These are phyloP conservation scores for Pythium catenulatum DNA, from an alignment of 352 stramenopile genomes.

Conservation along the genomic window DNA sequence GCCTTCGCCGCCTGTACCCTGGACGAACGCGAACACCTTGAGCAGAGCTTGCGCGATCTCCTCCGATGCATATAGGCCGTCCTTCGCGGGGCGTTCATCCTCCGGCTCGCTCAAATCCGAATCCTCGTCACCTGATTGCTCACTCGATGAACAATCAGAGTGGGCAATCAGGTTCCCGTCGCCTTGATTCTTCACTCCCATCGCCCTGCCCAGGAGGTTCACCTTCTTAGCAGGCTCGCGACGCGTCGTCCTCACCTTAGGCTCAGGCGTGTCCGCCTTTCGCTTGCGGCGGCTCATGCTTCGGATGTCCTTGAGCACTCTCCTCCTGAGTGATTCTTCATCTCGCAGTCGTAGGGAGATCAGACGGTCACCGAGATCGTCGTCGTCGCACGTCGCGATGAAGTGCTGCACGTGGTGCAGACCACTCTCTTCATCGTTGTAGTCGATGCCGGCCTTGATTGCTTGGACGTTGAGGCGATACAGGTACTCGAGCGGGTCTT, in stretches of 20 bases:
- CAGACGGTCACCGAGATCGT: background rate
- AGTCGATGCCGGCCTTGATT: slow-evolving; percentile 9
- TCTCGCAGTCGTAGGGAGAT: background rate
- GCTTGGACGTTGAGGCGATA: background rate
- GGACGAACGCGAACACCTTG: too few relatives aligned
- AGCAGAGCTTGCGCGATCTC: too few relatives aligned
- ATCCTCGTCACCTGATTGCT: background rate
- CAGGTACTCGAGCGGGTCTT: slow-evolving; percentile 12
- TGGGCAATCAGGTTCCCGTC: too few relatives aligned
- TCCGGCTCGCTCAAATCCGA: too few relatives aligned
- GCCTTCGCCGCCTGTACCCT: too few relatives aligned
- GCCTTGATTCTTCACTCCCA: background rate
- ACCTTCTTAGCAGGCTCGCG: background rate
- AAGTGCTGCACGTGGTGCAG: slow-evolving; percentile 26
- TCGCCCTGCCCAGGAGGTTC: background rate
- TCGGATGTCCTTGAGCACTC: background rate
- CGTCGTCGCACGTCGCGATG: background rate
- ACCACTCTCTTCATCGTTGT: background rate
- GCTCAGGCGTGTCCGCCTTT: background rate
- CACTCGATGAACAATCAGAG: background rate
- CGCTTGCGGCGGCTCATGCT: background rate
- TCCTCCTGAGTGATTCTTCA: background rate
- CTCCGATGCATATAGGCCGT: too few relatives aligned
- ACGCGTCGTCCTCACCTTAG: background rate
- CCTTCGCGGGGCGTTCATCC: too few relatives aligned